Base-by-base conservation (phyloP, 2,329 filamentous ascomycete species). In the Microcera coccophila region DNA sequence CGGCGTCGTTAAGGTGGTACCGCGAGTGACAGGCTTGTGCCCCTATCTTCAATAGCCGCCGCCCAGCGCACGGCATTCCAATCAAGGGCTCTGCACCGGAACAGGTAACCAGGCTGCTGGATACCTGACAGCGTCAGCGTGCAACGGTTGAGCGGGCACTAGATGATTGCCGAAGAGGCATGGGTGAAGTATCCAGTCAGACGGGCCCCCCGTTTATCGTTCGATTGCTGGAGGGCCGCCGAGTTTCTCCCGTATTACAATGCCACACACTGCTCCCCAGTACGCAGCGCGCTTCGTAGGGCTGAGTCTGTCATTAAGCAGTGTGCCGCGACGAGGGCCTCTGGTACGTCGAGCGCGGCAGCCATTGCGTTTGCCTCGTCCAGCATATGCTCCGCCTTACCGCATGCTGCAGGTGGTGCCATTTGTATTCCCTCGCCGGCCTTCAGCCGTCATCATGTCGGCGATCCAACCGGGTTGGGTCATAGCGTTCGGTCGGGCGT, bases 291-390 rank as follows among this genome's bases (percentile, higher is more conserved):
- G 29, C 7, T 43, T 41, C 48, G 55, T 57, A 57, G 54, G 54
- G 54, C 54, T 58, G 54, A 57, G 50, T 51, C 51, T n/a, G n/a
- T n/a, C n/a, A 41, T 44, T 45, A 29, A 36, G n/a, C 12, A n/a
- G n/a, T 32, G 43, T 57, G 54, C 50, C 54, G 57, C 52, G 48
- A 54, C 52, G 37, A 41, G 47, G 29, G 9, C 15, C 29, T 17
- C 15, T 5, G 15, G 12, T 32, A n/a, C n/a, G n/a, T n/a, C n/a
- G n/a, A n/a, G n/a, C n/a, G n/a, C n/a, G n/a, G n/a, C n/a, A n/a
- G n/a, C n/a, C n/a, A n/a, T n/a, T n/a, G n/a, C n/a, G n/a, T n/a
- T n/a, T n/a, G n/a, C n/a, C 24, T 28, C 24, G 14, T 28, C 24
- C 54, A 28, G 32, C 28, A 38, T 22, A 36, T 31, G 29, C 38